A percentile compares a stretch with the other conserved stretches of the same genome.
Evolutionary conservation across 2,329 filamentous ascomycete species (phyloP).

Genomic region (Dactylellina sp.): DNA sequence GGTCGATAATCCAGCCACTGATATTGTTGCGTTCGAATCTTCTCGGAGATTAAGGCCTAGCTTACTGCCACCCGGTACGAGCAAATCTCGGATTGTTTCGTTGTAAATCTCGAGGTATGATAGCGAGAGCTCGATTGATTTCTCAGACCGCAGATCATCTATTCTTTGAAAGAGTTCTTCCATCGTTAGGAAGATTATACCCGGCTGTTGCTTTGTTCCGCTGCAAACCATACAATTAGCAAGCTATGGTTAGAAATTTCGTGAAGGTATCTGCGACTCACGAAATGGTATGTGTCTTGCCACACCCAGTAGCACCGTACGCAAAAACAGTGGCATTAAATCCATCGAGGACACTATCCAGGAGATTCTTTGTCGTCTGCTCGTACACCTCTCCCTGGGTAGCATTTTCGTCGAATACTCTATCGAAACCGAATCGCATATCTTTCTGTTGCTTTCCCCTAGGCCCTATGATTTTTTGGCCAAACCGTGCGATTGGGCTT

Average conservation of each 20-base stretch:
- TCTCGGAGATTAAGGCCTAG: conserved; percentile 90
- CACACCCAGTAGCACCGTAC: conserved; percentile 96
- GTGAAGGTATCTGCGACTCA: conserved; percentile 58
- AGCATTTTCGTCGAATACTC: conserved; percentile 95
- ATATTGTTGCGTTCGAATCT: conserved; percentile 92
- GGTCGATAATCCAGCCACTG: conserved; percentile 88
- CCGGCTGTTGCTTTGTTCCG: conserved; percentile 89
- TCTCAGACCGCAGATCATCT: conserved; percentile 83
- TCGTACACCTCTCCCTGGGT: conserved; percentile 95
- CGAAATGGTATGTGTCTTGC: conserved; percentile 94
- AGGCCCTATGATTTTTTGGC: conserved; percentile 78
- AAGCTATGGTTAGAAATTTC: not conserved
- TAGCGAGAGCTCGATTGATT: conserved; percentile 87
- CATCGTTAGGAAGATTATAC: conserved; percentile 99
- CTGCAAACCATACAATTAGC: conserved; percentile 64
- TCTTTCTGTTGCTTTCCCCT: conserved; percentile 94
- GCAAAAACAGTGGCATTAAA: conserved; percentile 99
- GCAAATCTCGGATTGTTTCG: conserved; percentile 93
- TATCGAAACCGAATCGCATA: conserved; percentile 95
- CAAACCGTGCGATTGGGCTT: conserved; percentile 88
- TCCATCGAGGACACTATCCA: conserved; percentile 94
- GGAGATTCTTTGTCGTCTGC: conserved; percentile 84
- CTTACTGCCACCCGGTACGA: conserved; percentile 81
- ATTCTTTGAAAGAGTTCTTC: conserved; percentile 98
- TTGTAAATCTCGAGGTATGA: conserved; percentile 99